Conservation (phyloP, 2,329 filamentous ascomycete species). For the Tolypocladium tropicale region DNA sequence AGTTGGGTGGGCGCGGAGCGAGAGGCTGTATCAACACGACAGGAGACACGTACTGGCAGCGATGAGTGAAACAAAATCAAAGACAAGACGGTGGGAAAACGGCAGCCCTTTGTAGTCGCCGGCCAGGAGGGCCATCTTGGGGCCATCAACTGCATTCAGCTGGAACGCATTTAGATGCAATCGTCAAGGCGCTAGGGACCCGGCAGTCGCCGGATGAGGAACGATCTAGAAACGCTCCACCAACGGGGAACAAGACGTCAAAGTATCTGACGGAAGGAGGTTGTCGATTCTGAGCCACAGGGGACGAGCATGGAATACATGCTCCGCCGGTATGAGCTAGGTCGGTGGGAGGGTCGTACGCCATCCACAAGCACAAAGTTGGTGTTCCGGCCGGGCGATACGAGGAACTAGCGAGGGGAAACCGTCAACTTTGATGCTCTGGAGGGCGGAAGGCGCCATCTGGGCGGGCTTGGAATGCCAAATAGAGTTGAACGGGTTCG, state of each 20-base stretch:
- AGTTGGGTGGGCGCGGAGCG: constrained; percentile 3
- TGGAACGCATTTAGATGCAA: background rate
- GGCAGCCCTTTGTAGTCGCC: constrained; percentile 8
- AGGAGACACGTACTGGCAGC: background rate
- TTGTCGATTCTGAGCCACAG: background rate
- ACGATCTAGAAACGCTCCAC: background rate
- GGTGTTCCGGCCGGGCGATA: background rate
- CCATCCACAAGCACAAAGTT: background rate
- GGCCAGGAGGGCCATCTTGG: background rate
- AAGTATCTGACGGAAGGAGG: background rate
- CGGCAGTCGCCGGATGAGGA: background rate
- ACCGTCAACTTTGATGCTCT: background rate
- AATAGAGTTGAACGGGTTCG: constrained; percentile 1
- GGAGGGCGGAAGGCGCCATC: background rate
- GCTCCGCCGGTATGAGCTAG: background rate
- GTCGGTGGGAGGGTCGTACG: background rate
- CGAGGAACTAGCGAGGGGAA: background rate
- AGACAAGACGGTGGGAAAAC: constrained; percentile 2
- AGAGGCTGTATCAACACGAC: background rate
- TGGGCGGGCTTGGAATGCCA: background rate
- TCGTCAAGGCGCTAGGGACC: background rate
- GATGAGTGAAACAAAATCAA: background rate
- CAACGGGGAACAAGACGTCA: background rate
- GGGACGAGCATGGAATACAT: background rate
- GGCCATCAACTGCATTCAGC: constrained; percentile 4